phyloP scores from a whole-genome alignment of 129 eudicot genomes.

The Artemisia tridentata region DNA sequence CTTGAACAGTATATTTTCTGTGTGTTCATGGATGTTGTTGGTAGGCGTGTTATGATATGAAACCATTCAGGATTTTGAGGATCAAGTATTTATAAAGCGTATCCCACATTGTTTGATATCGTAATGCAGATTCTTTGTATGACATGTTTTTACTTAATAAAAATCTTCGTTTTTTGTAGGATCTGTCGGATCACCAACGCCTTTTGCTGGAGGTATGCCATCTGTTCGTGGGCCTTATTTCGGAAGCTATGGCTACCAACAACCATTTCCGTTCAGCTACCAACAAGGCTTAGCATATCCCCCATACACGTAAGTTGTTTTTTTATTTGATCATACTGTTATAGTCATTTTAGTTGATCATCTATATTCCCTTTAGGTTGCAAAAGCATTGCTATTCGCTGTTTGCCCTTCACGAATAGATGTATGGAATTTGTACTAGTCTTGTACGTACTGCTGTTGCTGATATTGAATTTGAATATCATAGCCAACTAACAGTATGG shows the following conservation, averaged over 20 bases:
- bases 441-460: too few species aligned
- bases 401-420: too few species aligned
- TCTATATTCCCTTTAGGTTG: background rate
- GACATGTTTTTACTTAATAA: background rate
- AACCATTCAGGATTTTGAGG: background rate
- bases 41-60: background rate
- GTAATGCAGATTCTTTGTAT: background rate
- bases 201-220: conserved; percentile 31
- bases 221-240: conserved; percentile 54
- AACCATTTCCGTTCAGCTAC: conserved; percentile 58
- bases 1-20: too few species aligned
- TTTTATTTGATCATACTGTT: background rate
- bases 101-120: background rate
- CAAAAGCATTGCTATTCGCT: background rate
- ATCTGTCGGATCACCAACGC: conserved; percentile 59
- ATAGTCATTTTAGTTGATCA: background rate
- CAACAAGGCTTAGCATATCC: conserved; percentile 71
- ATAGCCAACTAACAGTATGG: too few species aligned
- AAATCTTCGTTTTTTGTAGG: conserved; percentile 37
- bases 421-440: too few species aligned
- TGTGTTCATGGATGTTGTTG: too few species aligned
- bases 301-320: conserved; percentile 55
- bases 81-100: background rate
- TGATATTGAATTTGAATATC: too few species aligned
- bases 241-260: conserved; percentile 69